Evolutionary conservation across 257 asterid genomes (phyloP), one percentile per base, ranked within the genome.

Genomic region (Fraxinus quadrangulata): DNA sequence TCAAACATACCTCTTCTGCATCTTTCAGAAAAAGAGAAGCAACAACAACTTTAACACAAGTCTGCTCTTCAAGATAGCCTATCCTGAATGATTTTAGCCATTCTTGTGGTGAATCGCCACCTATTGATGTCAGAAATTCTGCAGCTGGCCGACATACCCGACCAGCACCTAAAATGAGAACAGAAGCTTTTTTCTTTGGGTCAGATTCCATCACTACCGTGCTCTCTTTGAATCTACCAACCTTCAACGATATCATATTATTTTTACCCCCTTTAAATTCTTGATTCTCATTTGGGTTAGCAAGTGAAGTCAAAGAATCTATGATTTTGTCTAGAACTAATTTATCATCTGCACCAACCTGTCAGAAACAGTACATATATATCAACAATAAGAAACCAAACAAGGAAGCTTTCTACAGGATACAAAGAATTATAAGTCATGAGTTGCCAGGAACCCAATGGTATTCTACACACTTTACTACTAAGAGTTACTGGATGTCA

Each of bases 121-220:
- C 91, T 10, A 91, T 66, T 77, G 97, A 87, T 39, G 94, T 81
- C 68, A 95, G 89, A 84, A 95, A 85, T 75, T 93, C 98, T 33
- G 83, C 99, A 83, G 98, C 98, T 59, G 99, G 98, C 70, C 93
- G 91, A 85, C 99, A 95, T 68, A 95, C 98, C 51, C 96, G 89
- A n/a, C 98, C 99, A 80, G 99, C 97, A 31, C 99, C 99, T 87
- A 95, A 85, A 77, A 95, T 90, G 71, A 95, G 88, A 77, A 95
- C 87, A n/a, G 21, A 78, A 16, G 88, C 84, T 81, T 83, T 88
- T 28, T 67, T 85, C 71, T 84, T 83, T 59, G 37, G 59, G 72
- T 77, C 93, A 70, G 47, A 72, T 77, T 87, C 91, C 80, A 80
- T 80, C 78, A 77, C 88, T 28, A 69, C 28, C 67, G 42, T 84